Evolutionary conservation across 2,329 filamentous ascomycete genomes (phyloP), one percentile per base, ranked within the genome.

Genomic region (Colletotrichum sp.): DNA sequence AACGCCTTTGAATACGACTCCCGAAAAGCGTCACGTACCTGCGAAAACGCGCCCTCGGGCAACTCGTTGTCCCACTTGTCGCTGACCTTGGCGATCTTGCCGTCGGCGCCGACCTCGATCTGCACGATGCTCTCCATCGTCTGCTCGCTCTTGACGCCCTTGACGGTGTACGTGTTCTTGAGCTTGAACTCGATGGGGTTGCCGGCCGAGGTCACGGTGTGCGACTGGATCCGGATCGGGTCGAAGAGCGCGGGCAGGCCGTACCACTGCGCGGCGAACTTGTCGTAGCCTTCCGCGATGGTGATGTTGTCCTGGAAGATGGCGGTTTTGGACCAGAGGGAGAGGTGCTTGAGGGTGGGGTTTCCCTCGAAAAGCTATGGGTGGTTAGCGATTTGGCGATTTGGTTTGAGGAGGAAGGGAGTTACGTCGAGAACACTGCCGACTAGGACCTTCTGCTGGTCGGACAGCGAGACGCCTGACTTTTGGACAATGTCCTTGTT

Each of bases 281-380:
- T 87, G 77, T 89, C 86, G 71, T 89, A 87, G 10, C 92, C 92
- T 26, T 84, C 80, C 3, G 92, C 90, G 43, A 90, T 86, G 57
- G 91, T 92, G 61, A 93, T 83, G 6, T 90, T 90, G 80, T 93
- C 92, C 34, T 87, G 82, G 81, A 93, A 93, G 1, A 85, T 87
- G 9, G 87, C 92, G 48, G 90, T 86, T 74, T 90, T 90, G 65
- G 85, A 85, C 92, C 92, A 93, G 28, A 93, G 86, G 16, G 86
- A 83, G 61, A 93, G 87, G 80, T 93, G 92, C 55, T 87, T 86
- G 4, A 92, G 86, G 3, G 90, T 90, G 0, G 91, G 90, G 21
- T 88, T 86, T 61, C 91, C 91, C 39, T 90, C 89, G 80, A 93
- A 93, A 64, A 93, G 88, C 87, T 28, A 26, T 26, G 26, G 9